Base-by-base conservation (phyloP, 345 rosid genomes). In the Stellera chamaejasme region DNA sequence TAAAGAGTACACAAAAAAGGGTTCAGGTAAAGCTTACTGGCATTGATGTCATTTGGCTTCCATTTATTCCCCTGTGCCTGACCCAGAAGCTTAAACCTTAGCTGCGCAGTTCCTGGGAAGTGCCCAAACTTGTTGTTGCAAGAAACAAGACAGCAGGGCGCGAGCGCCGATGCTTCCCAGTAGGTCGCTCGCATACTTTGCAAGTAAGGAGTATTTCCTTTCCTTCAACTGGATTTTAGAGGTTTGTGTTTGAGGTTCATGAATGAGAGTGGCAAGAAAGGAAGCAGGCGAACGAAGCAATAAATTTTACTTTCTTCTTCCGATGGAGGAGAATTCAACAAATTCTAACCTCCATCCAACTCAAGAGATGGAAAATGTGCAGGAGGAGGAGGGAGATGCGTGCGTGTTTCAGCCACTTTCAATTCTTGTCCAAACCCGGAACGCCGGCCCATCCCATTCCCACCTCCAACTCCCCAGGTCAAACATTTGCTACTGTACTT, bases 31-130 rank as follows among this genome's bases (percentile, higher is more conserved):
- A 27, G 13, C 83, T 63, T 68, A 88, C 95, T 53, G 48, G 90
- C 46, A 57, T 83, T 89, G 55, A 90, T 75, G 43, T 81, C 84
- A 51, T 54, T 74, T 10, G 85, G 67, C 82, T 85, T 88, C 98
- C 98, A 91, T 47, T 53, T 72, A 52, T 84, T 74, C 5, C 74
- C 75, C 7, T 23, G 77, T 59, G 82, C 72, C 75, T 73, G 80
- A 9, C 73, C 68, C 27, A 70, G 79, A 56, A 82, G 66, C 72
- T 78, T 83, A 50, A 77, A 78, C 59, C 77, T 74, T 39, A 69
- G 66, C 36, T 71, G 82, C 50, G 27, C 61, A 44, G 54, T 69
- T 43, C 70, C 46, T 0, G 63, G 15, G 54, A 60, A 70, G 52
- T 46, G 70, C 9, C 69, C 65, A 45, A 67, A 69, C 64, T 58